Evolutionary conservation across 179 eudicot genomes (phyloP).

Genomic region (Drosera spatulata): DNA sequence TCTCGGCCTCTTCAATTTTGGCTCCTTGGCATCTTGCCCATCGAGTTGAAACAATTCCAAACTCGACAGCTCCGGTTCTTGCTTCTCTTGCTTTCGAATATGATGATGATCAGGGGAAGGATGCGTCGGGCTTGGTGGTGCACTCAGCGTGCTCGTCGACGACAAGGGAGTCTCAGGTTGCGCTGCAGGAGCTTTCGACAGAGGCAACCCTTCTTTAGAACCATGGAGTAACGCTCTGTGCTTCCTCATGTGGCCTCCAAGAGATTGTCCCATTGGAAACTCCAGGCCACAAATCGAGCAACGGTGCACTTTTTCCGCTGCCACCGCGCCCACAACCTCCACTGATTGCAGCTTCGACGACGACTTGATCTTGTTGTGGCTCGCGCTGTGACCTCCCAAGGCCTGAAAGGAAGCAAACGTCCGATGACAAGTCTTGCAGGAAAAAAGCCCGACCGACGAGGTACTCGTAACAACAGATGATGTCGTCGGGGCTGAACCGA

Average conservation of each 20-base stretch:
- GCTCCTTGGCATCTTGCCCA: no score
- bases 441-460: constrained; percentile 9
- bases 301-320: constrained; percentile 25
- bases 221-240: constrained; percentile 9
- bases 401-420: constrained; percentile 38
- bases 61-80: no score
- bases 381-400: constrained; percentile 44
- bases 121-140: no score
- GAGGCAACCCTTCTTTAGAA: no score
- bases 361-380: constrained; percentile 34
- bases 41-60: no score
- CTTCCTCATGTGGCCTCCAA: constrained; percentile 51
- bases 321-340: background rate
- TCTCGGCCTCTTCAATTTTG: no score
- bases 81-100: no score
- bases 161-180: no score
- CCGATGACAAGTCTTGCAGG: constrained; percentile 41
- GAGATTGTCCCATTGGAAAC: constrained; percentile 39
- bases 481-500: background rate
- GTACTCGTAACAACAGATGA: background rate
- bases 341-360: background rate
- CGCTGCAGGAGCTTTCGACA: no score
- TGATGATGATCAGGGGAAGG: no score
- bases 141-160: no score
- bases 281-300: constrained; percentile 35